Evolutionary conservation across 352 stramenopile species (phyloP).

Genomic region (Saprolegnia diclina): DNA sequence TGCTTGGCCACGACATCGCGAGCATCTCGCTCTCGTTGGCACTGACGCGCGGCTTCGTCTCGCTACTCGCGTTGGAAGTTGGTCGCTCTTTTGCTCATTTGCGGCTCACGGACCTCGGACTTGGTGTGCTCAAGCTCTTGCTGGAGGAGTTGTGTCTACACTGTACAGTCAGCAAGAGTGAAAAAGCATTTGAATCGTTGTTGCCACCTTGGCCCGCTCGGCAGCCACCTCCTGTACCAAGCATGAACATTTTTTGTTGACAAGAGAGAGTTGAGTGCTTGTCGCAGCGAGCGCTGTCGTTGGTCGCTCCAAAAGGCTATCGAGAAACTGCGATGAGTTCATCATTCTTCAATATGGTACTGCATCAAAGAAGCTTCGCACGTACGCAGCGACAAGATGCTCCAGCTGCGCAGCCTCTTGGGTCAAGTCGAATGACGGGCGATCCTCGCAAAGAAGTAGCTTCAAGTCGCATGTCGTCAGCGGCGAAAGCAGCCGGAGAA

Average conservation of each 20-base stretch:
- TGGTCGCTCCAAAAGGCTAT: neutral
- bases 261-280: neutral
- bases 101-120: neutral
- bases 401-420: neutral
- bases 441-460: neutral
- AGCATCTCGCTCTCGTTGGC: neutral
- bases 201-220: neutral
- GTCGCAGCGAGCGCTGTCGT: neutral
- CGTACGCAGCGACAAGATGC: conserved; percentile 2
- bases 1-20: neutral
- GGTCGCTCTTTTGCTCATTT: neutral
- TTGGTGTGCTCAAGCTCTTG: neutral
- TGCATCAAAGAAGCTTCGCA: neutral
- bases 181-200: neutral
- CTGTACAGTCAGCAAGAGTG: neutral
- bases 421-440: neutral
- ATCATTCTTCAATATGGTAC: neutral
- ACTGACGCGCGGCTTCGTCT: neutral
- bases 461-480: neutral
- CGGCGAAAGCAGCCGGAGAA: neutral
- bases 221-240: neutral
- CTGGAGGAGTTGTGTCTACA: neutral
- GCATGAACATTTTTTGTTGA: neutral
- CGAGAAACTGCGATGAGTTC: neutral
- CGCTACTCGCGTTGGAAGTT: neutral